Conservation (phyloP, 2,329 filamentous ascomycete genomes). For the Monilinia fructigena region DNA sequence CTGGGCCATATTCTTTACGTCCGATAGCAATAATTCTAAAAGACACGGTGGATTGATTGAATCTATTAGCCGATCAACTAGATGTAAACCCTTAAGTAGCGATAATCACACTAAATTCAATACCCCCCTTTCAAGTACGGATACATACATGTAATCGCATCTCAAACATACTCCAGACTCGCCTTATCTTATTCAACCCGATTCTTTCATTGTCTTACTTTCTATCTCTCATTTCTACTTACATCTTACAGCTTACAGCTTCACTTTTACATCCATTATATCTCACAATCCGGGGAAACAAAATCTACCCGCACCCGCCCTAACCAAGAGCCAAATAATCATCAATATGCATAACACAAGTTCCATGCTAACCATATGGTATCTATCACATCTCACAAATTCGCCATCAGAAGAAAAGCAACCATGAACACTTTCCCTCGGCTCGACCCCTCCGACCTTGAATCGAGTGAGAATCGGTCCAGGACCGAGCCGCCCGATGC, state of each 20-base stretch:
- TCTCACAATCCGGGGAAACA: neutral
- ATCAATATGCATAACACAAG: constrained; percentile 14
- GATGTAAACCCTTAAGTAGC: neutral
- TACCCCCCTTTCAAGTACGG: neutral
- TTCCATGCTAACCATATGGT: constrained; percentile 2
- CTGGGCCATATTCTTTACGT: too few species aligned
- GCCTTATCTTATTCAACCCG: neutral
- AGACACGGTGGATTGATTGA: neutral
- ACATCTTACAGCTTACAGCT: constrained; percentile 2
- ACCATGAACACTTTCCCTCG: neutral
- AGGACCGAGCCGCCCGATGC: constrained; percentile 6
- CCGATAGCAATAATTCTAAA: too few species aligned
- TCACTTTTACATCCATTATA: neutral
- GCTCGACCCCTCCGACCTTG: neutral
- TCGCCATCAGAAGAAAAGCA: neutral
- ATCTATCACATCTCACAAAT: constrained; percentile 15
- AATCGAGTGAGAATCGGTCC: neutral
- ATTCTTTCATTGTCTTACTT: neutral
- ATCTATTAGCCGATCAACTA: neutral
- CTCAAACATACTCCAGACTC: neutral
- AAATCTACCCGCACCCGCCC: neutral
- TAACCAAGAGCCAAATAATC: neutral
- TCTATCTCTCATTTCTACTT: too few species aligned
- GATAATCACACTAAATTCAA: neutral
- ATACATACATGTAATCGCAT: neutral